Conservation (phyloP, 106 monocot genomes). For the Triglochin maritima region DNA sequence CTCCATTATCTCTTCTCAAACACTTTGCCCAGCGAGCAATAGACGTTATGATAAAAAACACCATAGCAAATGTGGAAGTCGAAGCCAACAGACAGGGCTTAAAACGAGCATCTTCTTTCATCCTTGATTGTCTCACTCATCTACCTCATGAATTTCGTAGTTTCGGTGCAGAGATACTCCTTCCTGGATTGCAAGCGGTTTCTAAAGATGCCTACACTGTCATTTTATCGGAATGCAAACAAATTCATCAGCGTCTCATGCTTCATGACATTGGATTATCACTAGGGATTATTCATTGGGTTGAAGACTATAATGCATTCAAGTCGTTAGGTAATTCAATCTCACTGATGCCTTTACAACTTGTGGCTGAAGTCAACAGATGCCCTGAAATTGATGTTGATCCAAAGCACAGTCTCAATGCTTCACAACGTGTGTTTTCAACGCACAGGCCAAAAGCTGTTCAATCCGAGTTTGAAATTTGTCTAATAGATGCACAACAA, state of each 20-base stretch:
- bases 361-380: not conserved
- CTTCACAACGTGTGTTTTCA: constrained; percentile 3
- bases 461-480: not conserved
- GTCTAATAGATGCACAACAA: not conserved
- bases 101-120: constrained; percentile 30
- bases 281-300: constrained; percentile 78
- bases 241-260: constrained; percentile 48
- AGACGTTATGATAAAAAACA: constrained; percentile 40
- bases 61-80: constrained; percentile 12
- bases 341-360: constrained; percentile 3
- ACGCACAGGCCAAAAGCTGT: constrained; percentile 3
- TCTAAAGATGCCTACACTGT: constrained; percentile 39
- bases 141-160: constrained; percentile 69
- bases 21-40: constrained; percentile 59
- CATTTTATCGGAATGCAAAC: constrained; percentile 48
- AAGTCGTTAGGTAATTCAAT: constrained; percentile 9
- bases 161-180: constrained; percentile 69
- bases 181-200: constrained; percentile 46
- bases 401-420: not conserved
- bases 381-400: not conserved
- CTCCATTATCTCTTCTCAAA: constrained; percentile 72
- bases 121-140: constrained; percentile 66
- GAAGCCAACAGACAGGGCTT: not conserved
- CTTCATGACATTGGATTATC: constrained; percentile 95
- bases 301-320: constrained; percentile 59